A percentile compares a stretch with the other conserved stretches of the same genome.
Evolutionary conservation across 768 basidiomycete genomes (phyloP).

Genomic region (Lactarius deliciosus): DNA sequence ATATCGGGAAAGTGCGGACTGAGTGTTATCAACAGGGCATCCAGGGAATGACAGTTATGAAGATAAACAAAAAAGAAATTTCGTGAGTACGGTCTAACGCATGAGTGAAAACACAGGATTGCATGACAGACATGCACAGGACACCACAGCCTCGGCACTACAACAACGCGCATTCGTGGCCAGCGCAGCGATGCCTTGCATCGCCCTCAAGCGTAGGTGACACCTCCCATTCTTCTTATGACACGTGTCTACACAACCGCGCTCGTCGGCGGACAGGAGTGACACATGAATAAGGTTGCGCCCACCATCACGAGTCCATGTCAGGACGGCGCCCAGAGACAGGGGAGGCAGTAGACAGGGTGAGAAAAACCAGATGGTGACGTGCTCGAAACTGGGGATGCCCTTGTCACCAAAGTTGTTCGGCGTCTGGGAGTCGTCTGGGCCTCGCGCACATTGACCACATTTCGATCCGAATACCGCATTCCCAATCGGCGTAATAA

Average conservation of each 20-base stretch:
- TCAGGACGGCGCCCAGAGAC: slow-evolving; percentile 3
- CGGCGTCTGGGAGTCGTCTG: slow-evolving; percentile 67
- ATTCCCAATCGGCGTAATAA: slow-evolving; percentile 87
- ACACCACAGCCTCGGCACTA: slow-evolving; percentile 19
- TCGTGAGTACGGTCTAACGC: background rate
- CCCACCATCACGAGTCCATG: slow-evolving; percentile 48
- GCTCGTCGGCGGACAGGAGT: slow-evolving; percentile 65
- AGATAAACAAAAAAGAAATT: background rate
- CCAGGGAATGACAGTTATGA: no score
- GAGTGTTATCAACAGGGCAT: no score
- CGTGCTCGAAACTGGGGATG: slow-evolving; percentile 78
- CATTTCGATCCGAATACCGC: slow-evolving; percentile 93
- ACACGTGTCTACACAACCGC: slow-evolving; percentile 80
- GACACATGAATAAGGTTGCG: slow-evolving; percentile 70
- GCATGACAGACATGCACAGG: background rate
- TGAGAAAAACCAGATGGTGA: slow-evolving; percentile 58
- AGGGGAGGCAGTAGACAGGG: background rate
- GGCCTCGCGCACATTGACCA: slow-evolving; percentile 72
- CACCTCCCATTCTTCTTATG: slow-evolving; percentile 74
- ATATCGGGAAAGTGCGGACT: no score
- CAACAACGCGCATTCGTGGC: slow-evolving; percentile 46
- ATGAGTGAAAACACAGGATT: no score
- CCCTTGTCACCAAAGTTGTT: slow-evolving; percentile 75
- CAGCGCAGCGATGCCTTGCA: slow-evolving; percentile 57
- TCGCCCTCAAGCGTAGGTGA: slow-evolving; percentile 67